Base-by-base conservation (phyloP, 2,329 filamentous ascomycete species). In the Zasmidium citrigriseum region DNA sequence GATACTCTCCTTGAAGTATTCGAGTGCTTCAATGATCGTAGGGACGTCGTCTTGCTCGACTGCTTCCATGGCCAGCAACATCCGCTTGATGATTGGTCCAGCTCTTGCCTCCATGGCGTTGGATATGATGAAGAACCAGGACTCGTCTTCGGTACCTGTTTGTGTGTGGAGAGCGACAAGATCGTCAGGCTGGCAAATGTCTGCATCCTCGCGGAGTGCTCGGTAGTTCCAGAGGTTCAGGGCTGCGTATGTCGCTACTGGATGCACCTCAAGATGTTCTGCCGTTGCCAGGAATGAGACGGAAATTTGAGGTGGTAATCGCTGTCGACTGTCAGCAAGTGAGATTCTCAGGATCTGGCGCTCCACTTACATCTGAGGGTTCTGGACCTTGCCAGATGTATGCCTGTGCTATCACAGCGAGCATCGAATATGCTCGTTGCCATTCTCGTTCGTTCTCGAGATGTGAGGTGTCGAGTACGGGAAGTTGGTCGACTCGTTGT, bases 201-300 rank as follows among this genome's bases (percentile, higher is more conserved):
- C 86, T 44, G 84, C 83, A 73, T 96, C 90, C 56, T 86, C 78
- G 70, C 96, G 95, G 54, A 97, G 83, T 0, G 91, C 89, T 73
- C 91, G 92, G 80, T 91, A 98, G 77, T 99, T 99, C 95, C 95
- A 99, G 27, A 99, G 82, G 67, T 91, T 93, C 3, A 96, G 81
- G 3, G 89, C 91, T 4, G 95, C 91, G 72, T 97, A 99, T 20
- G 93, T 97, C 46, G 93, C 93, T 24, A 98, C 92, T 1, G 93
- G 91, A 4, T 90, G 92, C 22, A 98, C 81, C 70, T 97, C 90
- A 24, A 98, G 84, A 59, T 64, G 64, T 29, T 84, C 79, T 63
- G 90, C 92, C 46, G 96, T 83, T 63, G 87, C 78, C 27, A 96
- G 81, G 63, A 97, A 83, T 0, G 95, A 93, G 24, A 92, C 83